Evolutionary conservation across 2,329 filamentous ascomycete species (phyloP).

Genomic region (Tolypocladium endophyticum): DNA sequence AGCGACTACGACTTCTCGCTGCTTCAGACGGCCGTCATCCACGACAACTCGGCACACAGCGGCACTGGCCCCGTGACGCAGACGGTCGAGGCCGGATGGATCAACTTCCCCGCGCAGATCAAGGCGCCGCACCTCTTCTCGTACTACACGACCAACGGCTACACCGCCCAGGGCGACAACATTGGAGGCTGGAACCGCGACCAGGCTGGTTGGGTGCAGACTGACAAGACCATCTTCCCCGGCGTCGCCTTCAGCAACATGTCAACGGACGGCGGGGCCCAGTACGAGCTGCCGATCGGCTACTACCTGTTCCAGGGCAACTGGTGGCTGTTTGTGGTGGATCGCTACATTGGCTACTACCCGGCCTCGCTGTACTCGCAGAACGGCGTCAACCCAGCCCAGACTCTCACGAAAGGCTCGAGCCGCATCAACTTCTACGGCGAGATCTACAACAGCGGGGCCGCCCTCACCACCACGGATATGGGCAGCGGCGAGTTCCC

Average conservation of each 20-base stretch:
- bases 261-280: conserved; percentile 6
- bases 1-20: conserved; percentile 9
- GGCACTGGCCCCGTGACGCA: conserved; percentile 5
- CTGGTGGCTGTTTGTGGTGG: conserved; percentile 10
- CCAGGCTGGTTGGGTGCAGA: conserved; percentile 10
- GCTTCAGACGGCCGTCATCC: conserved; percentile 9
- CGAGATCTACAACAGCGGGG: conserved; percentile 10
- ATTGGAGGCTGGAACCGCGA: conserved; percentile 10
- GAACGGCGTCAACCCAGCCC: not conserved
- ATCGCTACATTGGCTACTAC: conserved; percentile 10
- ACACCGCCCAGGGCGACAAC: conserved; percentile 5
- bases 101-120: conserved; percentile 8
- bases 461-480: conserved; percentile 7
- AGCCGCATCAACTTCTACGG: conserved; percentile 9
- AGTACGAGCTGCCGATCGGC: conserved; percentile 7
- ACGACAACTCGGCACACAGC: conserved; percentile 3
- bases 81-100: conserved; percentile 11
- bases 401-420: conserved; percentile 6
- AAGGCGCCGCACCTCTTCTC: conserved; percentile 8
- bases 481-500: conserved; percentile 13
- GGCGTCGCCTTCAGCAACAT: conserved; percentile 6
- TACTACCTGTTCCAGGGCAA: conserved; percentile 7
- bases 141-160: conserved; percentile 11
- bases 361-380: conserved; percentile 8
- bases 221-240: conserved; percentile 7